A percentile compares a stretch with the other conserved stretches of the same genome.
These are phyloP conservation scores for Stachybotrys echinatus DNA, from an alignment of 2,329 filamentous ascomycete genomes.

Conservation along the genomic window DNA sequence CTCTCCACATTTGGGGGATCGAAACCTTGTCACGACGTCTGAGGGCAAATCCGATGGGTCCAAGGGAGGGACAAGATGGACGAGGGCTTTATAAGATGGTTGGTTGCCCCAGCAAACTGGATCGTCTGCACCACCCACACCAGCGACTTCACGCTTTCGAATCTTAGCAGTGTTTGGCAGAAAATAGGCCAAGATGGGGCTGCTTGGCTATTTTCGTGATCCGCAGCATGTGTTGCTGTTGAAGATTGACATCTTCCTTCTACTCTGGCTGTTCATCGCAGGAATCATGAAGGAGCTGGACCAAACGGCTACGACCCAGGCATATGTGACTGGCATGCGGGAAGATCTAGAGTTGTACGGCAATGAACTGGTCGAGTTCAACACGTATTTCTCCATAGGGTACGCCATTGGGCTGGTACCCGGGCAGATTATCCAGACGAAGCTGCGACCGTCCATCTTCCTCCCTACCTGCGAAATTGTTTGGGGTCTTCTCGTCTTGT, in stretches of 20 bases:
- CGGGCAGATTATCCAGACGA: constrained; percentile 31
- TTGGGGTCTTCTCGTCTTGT: constrained; percentile 20
- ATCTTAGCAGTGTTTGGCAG: too few relatives aligned
- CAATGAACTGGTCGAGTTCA: constrained; percentile 49
- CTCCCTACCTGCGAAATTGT: constrained; percentile 31
- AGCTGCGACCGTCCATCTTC: constrained; percentile 32
- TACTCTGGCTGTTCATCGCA: constrained; percentile 29
- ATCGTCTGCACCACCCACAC: background rate
- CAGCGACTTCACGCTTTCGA: too few relatives aligned
- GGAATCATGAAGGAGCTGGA: constrained; percentile 31
- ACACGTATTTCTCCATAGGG: constrained; percentile 52
- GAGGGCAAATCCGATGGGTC: background rate
- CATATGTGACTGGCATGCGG: constrained; percentile 31
- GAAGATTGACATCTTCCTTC: constrained; percentile 27
- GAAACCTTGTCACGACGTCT: background rate
- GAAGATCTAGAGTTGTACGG: constrained; percentile 35
- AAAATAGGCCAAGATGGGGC: background rate
- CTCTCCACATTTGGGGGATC: background rate
- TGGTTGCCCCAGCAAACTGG: background rate
- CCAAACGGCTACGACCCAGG: constrained; percentile 28
- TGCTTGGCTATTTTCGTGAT: constrained; percentile 19
- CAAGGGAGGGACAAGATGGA: background rate
- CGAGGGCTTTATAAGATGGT: background rate
- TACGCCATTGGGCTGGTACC: constrained; percentile 47
- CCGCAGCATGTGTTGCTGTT: constrained; percentile 26